Conservation (phyloP, 2,329 filamentous ascomycete genomes). For the Fusarium albosuccineum region DNA sequence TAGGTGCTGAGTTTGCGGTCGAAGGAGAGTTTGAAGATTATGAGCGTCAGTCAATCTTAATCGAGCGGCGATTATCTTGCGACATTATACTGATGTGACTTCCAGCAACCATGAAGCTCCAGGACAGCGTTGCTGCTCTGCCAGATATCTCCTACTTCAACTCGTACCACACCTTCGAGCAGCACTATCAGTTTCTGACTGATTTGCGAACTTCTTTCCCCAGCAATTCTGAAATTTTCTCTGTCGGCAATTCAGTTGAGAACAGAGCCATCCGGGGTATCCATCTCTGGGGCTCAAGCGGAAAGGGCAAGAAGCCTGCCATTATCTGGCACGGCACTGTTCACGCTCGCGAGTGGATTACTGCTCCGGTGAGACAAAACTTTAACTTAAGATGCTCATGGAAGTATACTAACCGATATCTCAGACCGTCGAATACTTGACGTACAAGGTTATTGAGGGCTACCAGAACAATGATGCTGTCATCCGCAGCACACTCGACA, state of each 20-base stretch:
- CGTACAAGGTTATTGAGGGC: slow-evolving; percentile 38
- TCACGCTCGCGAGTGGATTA: slow-evolving; percentile 73
- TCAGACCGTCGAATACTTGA: slow-evolving; percentile 41
- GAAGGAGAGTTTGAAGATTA: slow-evolving; percentile 41
- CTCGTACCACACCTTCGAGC: slow-evolving; percentile 64
- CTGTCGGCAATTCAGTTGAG: slow-evolving; percentile 60
- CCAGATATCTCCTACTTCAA: slow-evolving; percentile 60
- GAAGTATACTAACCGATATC: not conserved
- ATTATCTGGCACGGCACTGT: slow-evolving; percentile 69
- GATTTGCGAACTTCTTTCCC: slow-evolving; percentile 60
- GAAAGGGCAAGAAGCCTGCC: slow-evolving; percentile 62
- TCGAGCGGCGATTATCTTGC: fast-evolving
- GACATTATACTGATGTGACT: not conserved
- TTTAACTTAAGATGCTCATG: fast-evolving
- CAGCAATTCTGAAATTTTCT: slow-evolving; percentile 62
- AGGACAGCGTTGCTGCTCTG: not conserved
- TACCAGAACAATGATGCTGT: slow-evolving; percentile 33
- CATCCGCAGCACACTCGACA: slow-evolving; percentile 59
- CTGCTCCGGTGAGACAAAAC: slow-evolving; percentile 57
- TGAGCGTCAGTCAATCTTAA: not conserved
- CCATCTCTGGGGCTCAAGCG: slow-evolving; percentile 64
- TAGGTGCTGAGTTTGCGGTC: slow-evolving; percentile 43
- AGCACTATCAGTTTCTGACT: slow-evolving; percentile 63
- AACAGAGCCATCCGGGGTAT: slow-evolving; percentile 70
- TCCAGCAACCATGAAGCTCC: slow-evolving; percentile 13